Evolutionary conservation across 2,329 filamentous ascomycete species (phyloP).

Genomic region (Spiromastix sp.): DNA sequence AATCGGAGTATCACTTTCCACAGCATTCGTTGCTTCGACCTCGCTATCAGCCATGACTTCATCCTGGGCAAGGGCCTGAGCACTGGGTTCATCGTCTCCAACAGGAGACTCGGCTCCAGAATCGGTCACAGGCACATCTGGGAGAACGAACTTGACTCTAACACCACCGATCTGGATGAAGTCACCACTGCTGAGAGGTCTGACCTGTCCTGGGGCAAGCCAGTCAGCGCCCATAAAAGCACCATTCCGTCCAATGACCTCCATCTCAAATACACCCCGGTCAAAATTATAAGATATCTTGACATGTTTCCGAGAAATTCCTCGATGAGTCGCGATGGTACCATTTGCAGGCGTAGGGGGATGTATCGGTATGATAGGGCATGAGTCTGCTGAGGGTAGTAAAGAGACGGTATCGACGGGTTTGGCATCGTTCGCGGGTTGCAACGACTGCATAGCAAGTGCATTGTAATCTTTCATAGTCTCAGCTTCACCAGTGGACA

Average conservation of each 20-base stretch:
- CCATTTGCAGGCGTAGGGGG: slow-evolving; percentile 39
- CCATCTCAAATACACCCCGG: slow-evolving; percentile 46
- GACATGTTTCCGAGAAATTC: slow-evolving; percentile 53
- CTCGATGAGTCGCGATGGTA: slow-evolving; percentile 41
- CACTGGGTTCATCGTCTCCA: slow-evolving; percentile 21
- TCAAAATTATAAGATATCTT: slow-evolving; percentile 52
- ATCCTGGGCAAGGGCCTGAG: slow-evolving; percentile 7
- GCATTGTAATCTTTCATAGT: slow-evolving; percentile 35
- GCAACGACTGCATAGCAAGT: slow-evolving; percentile 34
- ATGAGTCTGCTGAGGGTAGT: slow-evolving; percentile 42
- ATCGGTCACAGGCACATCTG: slow-evolving; percentile 39
- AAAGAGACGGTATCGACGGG: slow-evolving; percentile 37
- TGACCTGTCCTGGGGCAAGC: slow-evolving; percentile 36
- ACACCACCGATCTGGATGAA: slow-evolving; percentile 51
- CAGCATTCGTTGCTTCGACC: slow-evolving; percentile 1
- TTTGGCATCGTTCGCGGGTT: slow-evolving; percentile 27
- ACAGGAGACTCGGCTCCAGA: slow-evolving; percentile 35
- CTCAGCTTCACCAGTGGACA: slow-evolving; percentile 11
- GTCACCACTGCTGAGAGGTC: slow-evolving; percentile 45
- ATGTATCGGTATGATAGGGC: slow-evolving; percentile 51
- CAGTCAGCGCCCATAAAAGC: slow-evolving; percentile 44
- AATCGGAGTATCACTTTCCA: slow-evolving; percentile 5
- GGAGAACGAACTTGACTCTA: slow-evolving; percentile 46
- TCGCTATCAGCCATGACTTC: slow-evolving; percentile 5
- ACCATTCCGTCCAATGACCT: slow-evolving; percentile 49